Evolutionary conservation across 2,329 filamentous ascomycete species (phyloP).

Genomic region (Scedosporium apiospermum): DNA sequence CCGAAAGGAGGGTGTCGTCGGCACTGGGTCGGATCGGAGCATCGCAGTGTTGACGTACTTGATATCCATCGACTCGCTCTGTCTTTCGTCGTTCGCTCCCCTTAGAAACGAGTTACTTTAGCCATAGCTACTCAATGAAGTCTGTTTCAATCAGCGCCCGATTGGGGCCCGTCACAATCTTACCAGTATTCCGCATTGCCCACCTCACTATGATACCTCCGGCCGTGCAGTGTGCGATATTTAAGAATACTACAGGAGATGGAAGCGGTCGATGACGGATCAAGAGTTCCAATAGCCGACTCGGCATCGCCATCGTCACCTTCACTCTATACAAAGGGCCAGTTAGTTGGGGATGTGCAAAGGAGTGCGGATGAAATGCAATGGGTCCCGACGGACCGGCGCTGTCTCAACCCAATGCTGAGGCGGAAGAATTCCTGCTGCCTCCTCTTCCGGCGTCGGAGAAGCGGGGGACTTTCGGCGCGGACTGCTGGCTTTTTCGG

Average conservation of each 20-base stretch:
- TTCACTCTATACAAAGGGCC: too few species aligned
- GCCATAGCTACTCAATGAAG: not conserved
- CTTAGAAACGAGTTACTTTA: not conserved
- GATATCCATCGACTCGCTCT: slow-evolving; percentile 12
- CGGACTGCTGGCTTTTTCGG: too few species aligned
- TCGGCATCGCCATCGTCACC: not conserved
- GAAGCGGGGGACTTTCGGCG: too few species aligned
- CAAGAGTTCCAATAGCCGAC: not conserved
- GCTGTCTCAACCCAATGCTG: too few species aligned
- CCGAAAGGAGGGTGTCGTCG: too few species aligned
- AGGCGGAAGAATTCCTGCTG: too few species aligned
- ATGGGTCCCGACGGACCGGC: too few species aligned
- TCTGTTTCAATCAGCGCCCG: not conserved
- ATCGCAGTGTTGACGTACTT: slow-evolving; percentile 7
- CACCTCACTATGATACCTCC: not conserved
- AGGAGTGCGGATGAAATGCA: too few species aligned
- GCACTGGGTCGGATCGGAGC: too few species aligned
- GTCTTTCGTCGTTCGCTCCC: slow-evolving; percentile 10
- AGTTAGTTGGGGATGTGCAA: too few species aligned
- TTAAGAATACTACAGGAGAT: slow-evolving; percentile 21
- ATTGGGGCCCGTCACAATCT: too few species aligned
- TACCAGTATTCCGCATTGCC: not conserved
- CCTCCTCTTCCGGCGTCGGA: too few species aligned
- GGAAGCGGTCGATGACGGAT: slow-evolving; percentile 18
- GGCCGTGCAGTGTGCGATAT: slow-evolving; percentile 18